A percentile compares a stretch with the other conserved stretches of the same genome.
These are phyloP conservation scores for Colletotrichum tropicicola DNA, from an alignment of 2,329 filamentous ascomycete genomes.

Conservation along the genomic window DNA sequence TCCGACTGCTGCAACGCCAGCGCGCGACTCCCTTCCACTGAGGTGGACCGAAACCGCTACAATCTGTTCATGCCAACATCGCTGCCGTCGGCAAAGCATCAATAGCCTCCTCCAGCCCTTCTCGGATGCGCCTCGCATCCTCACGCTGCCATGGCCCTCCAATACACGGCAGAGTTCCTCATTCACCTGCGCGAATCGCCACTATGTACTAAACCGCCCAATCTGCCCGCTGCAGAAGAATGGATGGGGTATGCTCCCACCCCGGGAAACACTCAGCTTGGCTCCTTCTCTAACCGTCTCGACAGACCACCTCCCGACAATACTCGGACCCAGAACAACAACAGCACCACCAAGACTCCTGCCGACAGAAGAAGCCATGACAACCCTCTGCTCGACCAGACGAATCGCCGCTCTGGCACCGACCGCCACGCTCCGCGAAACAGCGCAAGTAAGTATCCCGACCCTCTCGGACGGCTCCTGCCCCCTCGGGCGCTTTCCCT, in stretches of 20 bases:
- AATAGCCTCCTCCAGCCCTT: conserved; percentile 2
- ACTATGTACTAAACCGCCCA: conserved; percentile 81
- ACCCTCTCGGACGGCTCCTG: background rate
- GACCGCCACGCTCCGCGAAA: conserved; percentile 67
- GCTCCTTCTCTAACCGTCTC: conserved; percentile 12
- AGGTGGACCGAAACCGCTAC: background rate
- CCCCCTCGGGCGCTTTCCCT: conserved; percentile 7
- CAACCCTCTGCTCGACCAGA: conserved; percentile 54
- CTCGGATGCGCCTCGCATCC: conserved; percentile 48
- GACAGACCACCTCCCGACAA: conserved; percentile 55
- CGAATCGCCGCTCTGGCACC: conserved; percentile 59
- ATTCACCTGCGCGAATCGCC: conserved; percentile 82
- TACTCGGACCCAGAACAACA: conserved; percentile 49
- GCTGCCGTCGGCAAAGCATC: conserved; percentile 7
- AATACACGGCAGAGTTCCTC: conserved; percentile 82
- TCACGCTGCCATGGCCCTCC: conserved; percentile 58
- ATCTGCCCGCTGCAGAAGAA: conserved; percentile 85
- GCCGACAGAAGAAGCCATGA: conserved; percentile 57
- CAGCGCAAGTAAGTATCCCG: conserved; percentile 59
- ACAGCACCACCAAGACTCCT: conserved; percentile 45
- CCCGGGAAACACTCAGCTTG: background rate
- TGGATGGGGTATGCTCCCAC: conserved; percentile 85
- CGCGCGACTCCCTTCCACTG: conserved; percentile 1
- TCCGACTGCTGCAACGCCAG: conserved; percentile 1
- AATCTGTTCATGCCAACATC: conserved; percentile 15